phyloP scores from a whole-genome alignment of 345 rosid genomes.

The Laguncularia racemosa region DNA sequence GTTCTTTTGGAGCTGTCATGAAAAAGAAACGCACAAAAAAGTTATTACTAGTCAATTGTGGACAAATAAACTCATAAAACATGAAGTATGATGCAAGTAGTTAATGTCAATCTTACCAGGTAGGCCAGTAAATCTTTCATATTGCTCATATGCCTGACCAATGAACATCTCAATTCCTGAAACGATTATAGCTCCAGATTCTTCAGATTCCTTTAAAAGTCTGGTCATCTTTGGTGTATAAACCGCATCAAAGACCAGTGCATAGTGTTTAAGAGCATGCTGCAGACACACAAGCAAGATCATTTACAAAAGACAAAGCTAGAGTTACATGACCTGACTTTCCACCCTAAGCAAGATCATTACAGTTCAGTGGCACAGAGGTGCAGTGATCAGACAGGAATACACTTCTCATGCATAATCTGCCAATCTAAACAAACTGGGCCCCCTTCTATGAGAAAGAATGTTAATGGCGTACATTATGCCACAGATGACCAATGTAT shows the following conservation, averaged over 20 bases:
- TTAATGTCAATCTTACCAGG: conserved; percentile 8
- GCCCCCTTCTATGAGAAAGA: no score
- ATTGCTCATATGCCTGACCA: conserved; percentile 86
- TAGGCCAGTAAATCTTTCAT: conserved; percentile 63
- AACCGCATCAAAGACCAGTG: conserved; percentile 80
- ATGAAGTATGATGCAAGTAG: not conserved
- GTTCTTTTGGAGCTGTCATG: conserved; percentile 79
- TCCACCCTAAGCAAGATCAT: no score
- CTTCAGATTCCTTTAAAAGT: conserved; percentile 76
- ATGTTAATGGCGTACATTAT: no score
- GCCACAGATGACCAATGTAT: no score
- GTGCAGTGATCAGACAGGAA: no score
- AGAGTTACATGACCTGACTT: no score
- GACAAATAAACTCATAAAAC: conserved; percentile 4
- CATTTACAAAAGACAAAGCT: no score
- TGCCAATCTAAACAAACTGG: no score
- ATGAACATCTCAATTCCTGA: conserved; percentile 89
- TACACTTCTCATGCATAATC: no score
- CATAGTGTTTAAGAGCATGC: conserved; percentile 61
- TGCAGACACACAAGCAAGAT: conserved; percentile 14
- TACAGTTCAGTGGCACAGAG: no score
- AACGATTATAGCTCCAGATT: conserved; percentile 63
- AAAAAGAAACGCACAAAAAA: not conserved
- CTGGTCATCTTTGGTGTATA: conserved; percentile 81
- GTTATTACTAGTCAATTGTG: not conserved